Evolutionary conservation across 257 asterid species (phyloP).

Genomic region (Ajuga chamaepitys): DNA sequence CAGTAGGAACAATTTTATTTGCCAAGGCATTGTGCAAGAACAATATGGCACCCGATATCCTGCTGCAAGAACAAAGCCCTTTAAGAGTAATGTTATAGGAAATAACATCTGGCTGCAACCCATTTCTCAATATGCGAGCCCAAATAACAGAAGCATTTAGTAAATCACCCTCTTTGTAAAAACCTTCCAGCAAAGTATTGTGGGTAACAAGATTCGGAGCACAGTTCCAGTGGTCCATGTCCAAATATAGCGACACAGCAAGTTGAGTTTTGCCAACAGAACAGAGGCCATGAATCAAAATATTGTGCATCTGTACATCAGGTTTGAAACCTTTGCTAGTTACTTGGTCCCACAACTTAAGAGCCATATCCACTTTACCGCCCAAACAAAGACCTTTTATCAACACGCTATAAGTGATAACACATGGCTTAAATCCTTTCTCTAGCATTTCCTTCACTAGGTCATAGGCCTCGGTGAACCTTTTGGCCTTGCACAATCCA

Average conservation of each 20-base stretch:
- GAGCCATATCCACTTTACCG: constrained; percentile 56
- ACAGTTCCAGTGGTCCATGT: constrained; percentile 51
- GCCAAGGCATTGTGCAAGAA: constrained; percentile 62
- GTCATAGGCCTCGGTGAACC: constrained; percentile 54
- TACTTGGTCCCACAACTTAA: constrained; percentile 59
- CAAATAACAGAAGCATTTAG: constrained; percentile 61
- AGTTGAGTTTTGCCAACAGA: constrained; percentile 45
- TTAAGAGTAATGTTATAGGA: constrained; percentile 82
- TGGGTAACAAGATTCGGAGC: constrained; percentile 69
- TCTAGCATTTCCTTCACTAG: constrained; percentile 74
- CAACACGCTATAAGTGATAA: constrained; percentile 66
- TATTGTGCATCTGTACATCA: constrained; percentile 85
- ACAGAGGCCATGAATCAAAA: constrained; percentile 92
- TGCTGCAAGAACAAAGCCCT: constrained; percentile 80
- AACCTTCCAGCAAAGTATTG: constrained; percentile 93
- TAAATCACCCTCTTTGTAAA: constrained; percentile 61
- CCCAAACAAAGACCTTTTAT: constrained; percentile 71
- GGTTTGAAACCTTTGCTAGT: constrained; percentile 49
- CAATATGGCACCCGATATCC: constrained; percentile 46
- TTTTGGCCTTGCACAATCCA: constrained; percentile 71
- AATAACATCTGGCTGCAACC: constrained; percentile 69
- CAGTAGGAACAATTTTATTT: constrained; percentile 55
- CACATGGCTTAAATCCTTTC: constrained; percentile 57
- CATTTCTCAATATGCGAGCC: constrained; percentile 69
- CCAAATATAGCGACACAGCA: constrained; percentile 53